Evolutionary conservation across 176 grass and related monocot genomes (phyloP).

Genomic region (Chloris gayana): DNA sequence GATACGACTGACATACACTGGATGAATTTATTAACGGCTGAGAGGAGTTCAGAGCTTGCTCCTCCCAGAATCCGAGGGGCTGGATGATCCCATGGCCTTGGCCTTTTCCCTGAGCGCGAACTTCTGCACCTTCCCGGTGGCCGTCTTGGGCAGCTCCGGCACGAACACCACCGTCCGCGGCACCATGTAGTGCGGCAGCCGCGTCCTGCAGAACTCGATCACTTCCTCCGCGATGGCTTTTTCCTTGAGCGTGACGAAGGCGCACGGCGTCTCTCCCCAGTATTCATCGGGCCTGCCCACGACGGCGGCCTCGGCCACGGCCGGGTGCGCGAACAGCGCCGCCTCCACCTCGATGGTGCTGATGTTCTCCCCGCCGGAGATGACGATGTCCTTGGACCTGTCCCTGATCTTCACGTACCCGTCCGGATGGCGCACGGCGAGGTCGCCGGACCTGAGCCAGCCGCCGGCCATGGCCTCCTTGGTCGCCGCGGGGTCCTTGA

Average conservation of each 20-base stretch:
- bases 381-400: slow-evolving; percentile 87
- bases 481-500: slow-evolving; percentile 67
- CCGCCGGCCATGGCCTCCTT: slow-evolving; percentile 56
- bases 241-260: slow-evolving; percentile 62
- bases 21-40: no score
- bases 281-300: slow-evolving; percentile 73
- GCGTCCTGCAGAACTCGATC: slow-evolving; percentile 59
- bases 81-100: slow-evolving; percentile 66
- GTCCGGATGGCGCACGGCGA: slow-evolving; percentile 66
- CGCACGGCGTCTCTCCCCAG: slow-evolving; percentile 96
- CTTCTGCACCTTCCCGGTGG: slow-evolving; percentile 89
- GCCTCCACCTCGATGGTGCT: slow-evolving; percentile 90
- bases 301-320: slow-evolving; percentile 69
- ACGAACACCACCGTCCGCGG: slow-evolving; percentile 74
- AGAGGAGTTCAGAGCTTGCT: slow-evolving; percentile 63
- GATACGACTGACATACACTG: no score
- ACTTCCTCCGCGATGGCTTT: slow-evolving; percentile 50
- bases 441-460: slow-evolving; percentile 71
- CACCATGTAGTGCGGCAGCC: slow-evolving; percentile 79
- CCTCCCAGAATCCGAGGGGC: slow-evolving; percentile 10
- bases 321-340: slow-evolving; percentile 67
- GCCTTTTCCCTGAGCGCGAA: slow-evolving; percentile 68
- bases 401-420: slow-evolving; percentile 82
- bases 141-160: slow-evolving; percentile 78
- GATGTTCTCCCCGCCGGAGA: slow-evolving; percentile 95